phyloP scores from a whole-genome alignment of 2,329 filamentous ascomycete genomes.

The Neurospora sp. region DNA sequence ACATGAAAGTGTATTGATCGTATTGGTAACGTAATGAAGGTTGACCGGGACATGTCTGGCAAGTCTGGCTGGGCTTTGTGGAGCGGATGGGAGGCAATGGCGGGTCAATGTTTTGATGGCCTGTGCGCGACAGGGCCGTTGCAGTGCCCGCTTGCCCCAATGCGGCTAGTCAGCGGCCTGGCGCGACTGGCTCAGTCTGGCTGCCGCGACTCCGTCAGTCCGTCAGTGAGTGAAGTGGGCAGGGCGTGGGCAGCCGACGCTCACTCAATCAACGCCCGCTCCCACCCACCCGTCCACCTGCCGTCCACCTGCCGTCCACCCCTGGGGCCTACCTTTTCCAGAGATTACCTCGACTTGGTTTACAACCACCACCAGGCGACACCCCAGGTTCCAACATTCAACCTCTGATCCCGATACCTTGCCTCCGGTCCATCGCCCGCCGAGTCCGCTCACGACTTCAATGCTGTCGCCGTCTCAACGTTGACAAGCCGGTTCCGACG shows the following conservation, averaged over 20 bases:
- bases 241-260: slow-evolving; percentile 1
- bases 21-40: background rate
- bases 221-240: background rate
- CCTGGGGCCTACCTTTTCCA: background rate
- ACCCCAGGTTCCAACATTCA: background rate
- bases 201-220: slow-evolving; percentile 7
- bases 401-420: background rate
- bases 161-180: slow-evolving; percentile 15
- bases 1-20: background rate
- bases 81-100: background rate
- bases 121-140: slow-evolving; percentile 11
- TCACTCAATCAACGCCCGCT: slow-evolving; percentile 1
- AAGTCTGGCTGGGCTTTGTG: background rate
- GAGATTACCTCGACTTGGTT: background rate
- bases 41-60: background rate
- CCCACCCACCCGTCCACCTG: background rate
- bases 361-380: background rate
- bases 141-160: slow-evolving; percentile 7
- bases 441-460: background rate
- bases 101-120: slow-evolving; percentile 10
- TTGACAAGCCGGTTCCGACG: background rate
- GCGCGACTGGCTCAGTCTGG: slow-evolving; percentile 8
- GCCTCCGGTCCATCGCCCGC: background rate
- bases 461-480: background rate
- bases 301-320: background rate